Evolutionary conservation across 768 basidiomycete genomes (phyloP), one percentile per base, ranked within the genome.

Genomic region (Termitomyces bulborhizus): DNA sequence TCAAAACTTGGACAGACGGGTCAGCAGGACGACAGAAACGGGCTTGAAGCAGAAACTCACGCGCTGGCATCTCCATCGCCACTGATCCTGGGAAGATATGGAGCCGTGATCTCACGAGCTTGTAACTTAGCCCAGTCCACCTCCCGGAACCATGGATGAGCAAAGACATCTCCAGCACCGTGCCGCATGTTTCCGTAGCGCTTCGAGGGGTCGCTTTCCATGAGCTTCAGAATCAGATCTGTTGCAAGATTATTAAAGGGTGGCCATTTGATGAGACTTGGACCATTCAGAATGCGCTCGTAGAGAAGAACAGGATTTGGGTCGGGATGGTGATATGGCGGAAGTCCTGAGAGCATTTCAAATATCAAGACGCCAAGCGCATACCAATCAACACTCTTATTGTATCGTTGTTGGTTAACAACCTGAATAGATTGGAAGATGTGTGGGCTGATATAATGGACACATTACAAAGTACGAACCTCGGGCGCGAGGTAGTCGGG

Each of bases 351-450:
- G 43, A 99, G 81, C 95, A 98, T 98, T 71, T 99, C 97, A 68
- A 90, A 99, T 54, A 95, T 89, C 57, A 99, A 84, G 53, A 99
- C 92, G 49, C 97, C 97, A 50, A 98, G 81, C 1, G 97, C 96
- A 73, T 98, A 99, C 95, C 95, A 99, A 66, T 99, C 97, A 2
- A 98, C 96, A 55, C 86, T 88, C 69, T 97, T 96, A 67, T 95
- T 96, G 68, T 99, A 98, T 6, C 94, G 80, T 55, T 84, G 81
- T 67, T 90, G 86, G 16, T 78, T 83, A 67, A 85, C 87, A 69
- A 92, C 84, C 88, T 90, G 45, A 48, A 37, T 15, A 31, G 16
- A 7, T 51, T 39, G 59, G 47, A 52, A 24, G 27, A 46, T 59
- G 60, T 46, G 59, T 66, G 37, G 65, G 49, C 29, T 26, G n/a